Conservation (phyloP, 139 green algal genomes). For the Marvania coccoides region DNA sequence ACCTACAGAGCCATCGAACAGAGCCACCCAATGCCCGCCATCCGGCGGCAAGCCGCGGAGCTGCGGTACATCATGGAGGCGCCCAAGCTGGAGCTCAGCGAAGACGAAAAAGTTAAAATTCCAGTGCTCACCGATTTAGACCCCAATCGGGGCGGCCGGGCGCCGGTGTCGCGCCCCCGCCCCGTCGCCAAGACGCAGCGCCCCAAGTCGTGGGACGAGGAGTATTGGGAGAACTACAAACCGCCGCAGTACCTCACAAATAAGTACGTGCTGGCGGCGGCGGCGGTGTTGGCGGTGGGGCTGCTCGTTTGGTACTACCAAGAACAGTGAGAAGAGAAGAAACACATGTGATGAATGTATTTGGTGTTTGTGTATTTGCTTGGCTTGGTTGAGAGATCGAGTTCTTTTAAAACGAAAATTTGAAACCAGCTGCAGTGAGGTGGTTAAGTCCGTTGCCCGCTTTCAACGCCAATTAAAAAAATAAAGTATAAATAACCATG, state of each 20-base stretch:
- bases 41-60: slow-evolving; percentile 34
- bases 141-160: slow-evolving; percentile 6
- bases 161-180: background rate
- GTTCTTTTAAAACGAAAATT: too few species aligned
- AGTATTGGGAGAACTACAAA: slow-evolving; percentile 53
- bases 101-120: slow-evolving; percentile 69
- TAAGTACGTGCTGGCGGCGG: slow-evolving; percentile 49
- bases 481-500: too few species aligned
- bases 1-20: slow-evolving; percentile 61
- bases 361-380: too few species aligned
- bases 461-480: too few species aligned
- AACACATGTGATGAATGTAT: too few species aligned
- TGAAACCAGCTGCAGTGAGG: too few species aligned
- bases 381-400: too few species aligned
- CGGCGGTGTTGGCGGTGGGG: slow-evolving; percentile 14
- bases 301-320: too few species aligned
- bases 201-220: slow-evolving; percentile 52
- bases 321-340: too few species aligned
- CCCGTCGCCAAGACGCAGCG: background rate
- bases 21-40: slow-evolving; percentile 22
- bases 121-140: slow-evolving; percentile 56
- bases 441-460: too few species aligned
- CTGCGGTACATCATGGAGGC: slow-evolving; percentile 81
- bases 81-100: slow-evolving; percentile 56
- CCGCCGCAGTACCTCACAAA: slow-evolving; percentile 41